Base-by-base conservation (phyloP, 192 early-diverging fungal genomes). In the Coemansia sp. region DNA sequence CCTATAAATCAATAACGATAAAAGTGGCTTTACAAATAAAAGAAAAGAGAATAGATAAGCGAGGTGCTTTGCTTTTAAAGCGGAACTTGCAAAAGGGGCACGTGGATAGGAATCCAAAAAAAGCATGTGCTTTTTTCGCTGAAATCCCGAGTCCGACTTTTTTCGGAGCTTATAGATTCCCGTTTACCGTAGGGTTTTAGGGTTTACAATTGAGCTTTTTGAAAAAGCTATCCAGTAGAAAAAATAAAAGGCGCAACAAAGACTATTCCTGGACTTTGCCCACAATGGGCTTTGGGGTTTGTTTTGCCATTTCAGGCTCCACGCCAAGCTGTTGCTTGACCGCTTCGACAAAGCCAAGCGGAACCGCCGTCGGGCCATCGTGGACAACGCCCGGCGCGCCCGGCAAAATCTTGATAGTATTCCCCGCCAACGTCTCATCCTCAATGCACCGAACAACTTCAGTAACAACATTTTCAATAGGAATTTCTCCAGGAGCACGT, bases 381-480 rank as follows among this genome's bases (percentile, higher is more conserved):
- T 75, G 78, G 50, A 74, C 54, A 28, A 69, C 21, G 2, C 65
- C 65, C 42, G 52, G 22, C 14, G 10, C 57, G 0, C 67, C 74
- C 12, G 82, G 63, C 23, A 74, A 34, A 28, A 84, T 52, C 51
- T 66, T 73, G 37, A 84, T 68, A 17, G 76, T 74, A 49, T 87
- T 82, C 23, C 85, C 86, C 5, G 60, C 76, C 58, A 79, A 74
- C 1, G 57, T 38, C 37, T 87, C 83, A 49, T 87, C 86, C 64
- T 87, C 82, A 20, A 89, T 85, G 59, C 84, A 72, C 21, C 77
- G 25, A 61, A 89, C 63, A 55, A 85, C 83, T 60, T 82, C 84
- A 28, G 80, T 79, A 4, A 83, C 80, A 2, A 89, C 87, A 68
- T 74, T 74, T 17, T 79, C 76, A 2, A 72, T 64, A 1, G 73